Conservation (phyloP, 768 basidiomycete genomes). For the Artomyces pyxidatus region DNA sequence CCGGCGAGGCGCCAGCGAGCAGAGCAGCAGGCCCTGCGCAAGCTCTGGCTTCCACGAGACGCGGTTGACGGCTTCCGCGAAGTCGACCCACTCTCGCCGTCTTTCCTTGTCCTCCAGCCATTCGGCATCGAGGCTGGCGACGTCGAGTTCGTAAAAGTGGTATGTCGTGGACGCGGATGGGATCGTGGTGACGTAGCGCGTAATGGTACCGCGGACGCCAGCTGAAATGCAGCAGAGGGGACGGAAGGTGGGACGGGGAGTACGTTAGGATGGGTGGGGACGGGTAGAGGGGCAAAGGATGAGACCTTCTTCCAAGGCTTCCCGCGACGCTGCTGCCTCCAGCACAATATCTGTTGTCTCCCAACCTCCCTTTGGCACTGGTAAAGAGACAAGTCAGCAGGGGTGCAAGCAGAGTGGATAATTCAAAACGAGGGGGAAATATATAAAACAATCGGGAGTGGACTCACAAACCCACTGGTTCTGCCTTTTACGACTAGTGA, state of each 20-base stretch:
- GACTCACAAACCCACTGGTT: constrained; percentile 85
- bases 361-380: constrained; percentile 93
- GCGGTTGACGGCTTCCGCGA: constrained; percentile 66
- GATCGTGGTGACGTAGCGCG: constrained; percentile 79
- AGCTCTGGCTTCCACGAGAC: constrained; percentile 84
- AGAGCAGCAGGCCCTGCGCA: constrained; percentile 64
- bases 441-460: constrained; percentile 5
- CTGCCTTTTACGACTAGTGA: constrained; percentile 78
- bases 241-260: constrained; percentile 32
- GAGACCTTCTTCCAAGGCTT: constrained; percentile 96
- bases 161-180: constrained; percentile 72
- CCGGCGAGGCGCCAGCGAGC: constrained; percentile 56
- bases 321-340: constrained; percentile 83
- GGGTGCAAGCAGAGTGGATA: too few relatives aligned
- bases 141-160: constrained; percentile 89
- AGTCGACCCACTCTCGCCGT: constrained; percentile 83
- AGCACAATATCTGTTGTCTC: constrained; percentile 73
- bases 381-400: constrained; percentile 7
- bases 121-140: constrained; percentile 62
- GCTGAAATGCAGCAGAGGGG: constrained; percentile 38
- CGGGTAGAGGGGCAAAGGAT: constrained; percentile 70
- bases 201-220: constrained; percentile 81
- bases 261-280: constrained; percentile 63
- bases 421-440: too few relatives aligned
- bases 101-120: constrained; percentile 81